Conservation (phyloP, 1,284 basidiomycete genomes). For the Austroboletus rostrupii region DNA sequence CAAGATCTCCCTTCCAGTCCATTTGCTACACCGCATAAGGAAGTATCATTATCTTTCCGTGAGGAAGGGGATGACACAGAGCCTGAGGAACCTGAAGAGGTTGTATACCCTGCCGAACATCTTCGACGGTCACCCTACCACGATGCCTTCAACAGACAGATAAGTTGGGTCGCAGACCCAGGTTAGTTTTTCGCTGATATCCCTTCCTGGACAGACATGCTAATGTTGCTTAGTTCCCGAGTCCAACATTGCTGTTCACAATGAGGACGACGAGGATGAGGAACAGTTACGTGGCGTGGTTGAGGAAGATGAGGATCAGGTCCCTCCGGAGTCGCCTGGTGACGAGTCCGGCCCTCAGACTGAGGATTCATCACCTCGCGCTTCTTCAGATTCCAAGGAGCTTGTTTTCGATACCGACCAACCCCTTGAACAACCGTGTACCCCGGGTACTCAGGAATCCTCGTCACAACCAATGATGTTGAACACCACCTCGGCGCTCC, state of each 20-base stretch:
- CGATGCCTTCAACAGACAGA: constrained; percentile 56
- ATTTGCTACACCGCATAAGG: constrained; percentile 66
- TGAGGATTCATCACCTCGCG: constrained; percentile 47
- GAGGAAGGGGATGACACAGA: constrained; percentile 50
- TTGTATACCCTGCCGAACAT: constrained; percentile 49
- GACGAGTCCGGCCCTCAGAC: constrained; percentile 34
- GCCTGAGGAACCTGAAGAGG: constrained; percentile 43
- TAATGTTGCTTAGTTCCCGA: constrained; percentile 40
- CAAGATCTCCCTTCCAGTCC: constrained; percentile 63
- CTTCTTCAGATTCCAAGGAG: constrained; percentile 50
- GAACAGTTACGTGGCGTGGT: constrained; percentile 31
- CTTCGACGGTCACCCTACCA: constrained; percentile 43
- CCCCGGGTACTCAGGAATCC: constrained; percentile 47
- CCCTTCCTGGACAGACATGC: constrained; percentile 1
- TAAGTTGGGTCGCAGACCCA: constrained; percentile 72
- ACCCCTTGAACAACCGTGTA: constrained; percentile 45
- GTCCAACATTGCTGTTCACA: constrained; percentile 58
- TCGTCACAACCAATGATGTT: constrained; percentile 46
- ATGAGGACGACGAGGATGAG: constrained; percentile 51
- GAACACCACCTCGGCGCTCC: constrained; percentile 37
- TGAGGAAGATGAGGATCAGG: constrained; percentile 39
- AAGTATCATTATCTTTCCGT: constrained; percentile 40
- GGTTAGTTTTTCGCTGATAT: constrained; percentile 39
- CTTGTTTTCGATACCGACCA: constrained; percentile 60
- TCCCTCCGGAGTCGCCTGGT: constrained; percentile 38